Conservation (phyloP, 2,329 filamentous ascomycete species). For the Venturia oleaginea region DNA sequence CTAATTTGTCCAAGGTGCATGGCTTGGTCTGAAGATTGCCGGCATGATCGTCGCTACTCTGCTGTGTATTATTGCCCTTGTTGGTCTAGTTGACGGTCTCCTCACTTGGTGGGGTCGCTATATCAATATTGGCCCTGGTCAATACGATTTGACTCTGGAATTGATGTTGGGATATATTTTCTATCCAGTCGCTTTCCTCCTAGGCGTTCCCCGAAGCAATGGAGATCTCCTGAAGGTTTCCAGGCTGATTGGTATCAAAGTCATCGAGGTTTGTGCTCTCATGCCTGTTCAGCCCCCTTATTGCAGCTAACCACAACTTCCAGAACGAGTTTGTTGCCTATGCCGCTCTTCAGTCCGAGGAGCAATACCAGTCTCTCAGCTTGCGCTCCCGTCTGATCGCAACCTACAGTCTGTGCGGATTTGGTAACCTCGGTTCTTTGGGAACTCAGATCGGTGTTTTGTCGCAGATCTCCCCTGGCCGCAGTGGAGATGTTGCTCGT, state of each 20-base stretch:
- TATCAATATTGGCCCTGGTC: conserved; percentile 53
- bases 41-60: conserved; percentile 72
- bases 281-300: conserved; percentile 3
- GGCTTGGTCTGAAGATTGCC: conserved; percentile 78
- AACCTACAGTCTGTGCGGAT: conserved; percentile 70
- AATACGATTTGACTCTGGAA: conserved; percentile 63
- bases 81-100: conserved; percentile 65
- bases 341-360: conserved; percentile 40
- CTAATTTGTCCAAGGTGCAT: conserved; percentile 39
- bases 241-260: conserved; percentile 73
- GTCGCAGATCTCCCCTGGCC: conserved; percentile 66
- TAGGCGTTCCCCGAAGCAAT: conserved; percentile 59
- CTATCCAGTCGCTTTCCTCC: conserved; percentile 70
- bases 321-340: conserved; percentile 75
- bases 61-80: conserved; percentile 73
- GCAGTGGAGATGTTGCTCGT: conserved; percentile 64
- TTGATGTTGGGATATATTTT: conserved; percentile 68
- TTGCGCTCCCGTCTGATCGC: conserved; percentile 70
- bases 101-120: conserved; percentile 79
- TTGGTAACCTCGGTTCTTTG: conserved; percentile 75
- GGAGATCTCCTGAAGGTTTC: conserved; percentile 60
- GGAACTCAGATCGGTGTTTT: conserved; percentile 87
- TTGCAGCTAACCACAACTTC: conserved; percentile 7
- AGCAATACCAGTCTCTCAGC: conserved; percentile 50
- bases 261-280: conserved; percentile 53